These are phyloP conservation scores for Vicia sativa DNA, from an alignment of 306 rosid genomes.

Conservation along the genomic window DNA sequence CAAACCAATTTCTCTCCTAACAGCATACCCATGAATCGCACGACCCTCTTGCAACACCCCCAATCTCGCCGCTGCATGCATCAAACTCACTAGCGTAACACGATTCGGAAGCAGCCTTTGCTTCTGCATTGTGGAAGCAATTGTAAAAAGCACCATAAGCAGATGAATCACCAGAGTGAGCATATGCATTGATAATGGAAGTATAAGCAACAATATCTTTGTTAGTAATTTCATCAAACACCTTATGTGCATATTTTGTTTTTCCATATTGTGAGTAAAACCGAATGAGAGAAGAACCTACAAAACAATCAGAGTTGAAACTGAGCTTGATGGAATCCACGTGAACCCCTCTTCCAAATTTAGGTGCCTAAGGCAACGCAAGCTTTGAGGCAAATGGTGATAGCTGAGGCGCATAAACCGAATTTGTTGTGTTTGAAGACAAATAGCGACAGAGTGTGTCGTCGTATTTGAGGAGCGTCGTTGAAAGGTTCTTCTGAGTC, in stretches of 20 bases:
- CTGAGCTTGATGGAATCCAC: slow-evolving; percentile 51
- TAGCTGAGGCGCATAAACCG: slow-evolving; percentile 39
- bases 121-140: slow-evolving; percentile 48
- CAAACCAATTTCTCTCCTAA: slow-evolving; percentile 51
- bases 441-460: slow-evolving; percentile 42
- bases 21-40: slow-evolving; percentile 53
- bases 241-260: slow-evolving; percentile 42
- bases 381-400: slow-evolving; percentile 47
- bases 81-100: slow-evolving; percentile 56
- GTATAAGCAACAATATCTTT: slow-evolving; percentile 56
- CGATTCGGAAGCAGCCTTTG: slow-evolving; percentile 44
- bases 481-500: background rate
- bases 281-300: slow-evolving; percentile 52
- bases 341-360: slow-evolving; percentile 51
- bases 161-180: slow-evolving; percentile 29
- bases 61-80: slow-evolving; percentile 42
- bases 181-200: slow-evolving; percentile 54
- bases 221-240: slow-evolving; percentile 55
- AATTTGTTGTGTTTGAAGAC: slow-evolving; percentile 30
- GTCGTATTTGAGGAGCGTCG: background rate
- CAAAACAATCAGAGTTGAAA: slow-evolving; percentile 46
- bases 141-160: slow-evolving; percentile 42
- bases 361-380: slow-evolving; percentile 38
- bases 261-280: slow-evolving; percentile 38
- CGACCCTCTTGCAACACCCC: slow-evolving; percentile 42